A percentile compares a stretch with the other conserved stretches of the same genome.
These are phyloP conservation scores for Wickerhamiella azymoides DNA, from an alignment of 805 yeast species.

Conservation along the genomic window DNA sequence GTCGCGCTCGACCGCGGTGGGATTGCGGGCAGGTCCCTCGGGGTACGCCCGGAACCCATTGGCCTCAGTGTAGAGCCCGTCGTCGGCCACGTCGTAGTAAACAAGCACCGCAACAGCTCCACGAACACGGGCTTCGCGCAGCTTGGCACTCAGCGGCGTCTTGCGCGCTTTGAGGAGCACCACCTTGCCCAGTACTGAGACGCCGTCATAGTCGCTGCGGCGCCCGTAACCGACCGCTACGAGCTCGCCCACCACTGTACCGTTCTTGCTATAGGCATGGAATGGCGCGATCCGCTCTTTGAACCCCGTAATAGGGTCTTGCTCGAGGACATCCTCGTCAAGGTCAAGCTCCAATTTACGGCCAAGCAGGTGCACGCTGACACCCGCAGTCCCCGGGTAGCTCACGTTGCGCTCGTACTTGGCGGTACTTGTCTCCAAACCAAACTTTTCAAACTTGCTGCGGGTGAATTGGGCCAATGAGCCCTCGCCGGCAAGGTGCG, in stretches of 20 bases:
- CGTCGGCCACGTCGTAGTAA: conserved; percentile 58
- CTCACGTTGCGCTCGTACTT: conserved; percentile 34
- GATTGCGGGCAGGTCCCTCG: conserved; percentile 63
- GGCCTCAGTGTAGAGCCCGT: conserved; percentile 32
- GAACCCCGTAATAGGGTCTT: conserved; percentile 37
- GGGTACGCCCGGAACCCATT: conserved; percentile 58
- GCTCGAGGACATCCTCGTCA: conserved; percentile 37
- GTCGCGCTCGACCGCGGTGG: conserved; percentile 64
- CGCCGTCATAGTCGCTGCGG: conserved; percentile 39
- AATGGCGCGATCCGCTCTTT: conserved; percentile 50
- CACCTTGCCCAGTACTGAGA: conserved; percentile 41
- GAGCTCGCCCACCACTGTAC: conserved; percentile 53
- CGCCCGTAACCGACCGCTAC: conserved; percentile 61
- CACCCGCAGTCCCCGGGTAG: conserved; percentile 42
- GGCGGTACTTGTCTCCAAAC: conserved; percentile 39
- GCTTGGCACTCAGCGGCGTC: conserved; percentile 58
- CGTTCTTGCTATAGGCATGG: conserved; percentile 63
- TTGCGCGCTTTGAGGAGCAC: conserved; percentile 55
- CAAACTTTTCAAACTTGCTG: conserved; percentile 44
- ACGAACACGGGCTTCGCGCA: conserved; percentile 56
- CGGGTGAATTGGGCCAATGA: conserved; percentile 41
- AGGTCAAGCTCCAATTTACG: conserved; percentile 34
- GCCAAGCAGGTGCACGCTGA: conserved; percentile 29
- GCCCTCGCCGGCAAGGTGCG: conserved; percentile 27
- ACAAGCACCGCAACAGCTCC: conserved; percentile 57